Evolutionary conservation across 495 filamentous ascomycete genomes (phyloP), one percentile per base, ranked within the genome.

Genomic region (Lasiosphaeriaceae sp.): DNA sequence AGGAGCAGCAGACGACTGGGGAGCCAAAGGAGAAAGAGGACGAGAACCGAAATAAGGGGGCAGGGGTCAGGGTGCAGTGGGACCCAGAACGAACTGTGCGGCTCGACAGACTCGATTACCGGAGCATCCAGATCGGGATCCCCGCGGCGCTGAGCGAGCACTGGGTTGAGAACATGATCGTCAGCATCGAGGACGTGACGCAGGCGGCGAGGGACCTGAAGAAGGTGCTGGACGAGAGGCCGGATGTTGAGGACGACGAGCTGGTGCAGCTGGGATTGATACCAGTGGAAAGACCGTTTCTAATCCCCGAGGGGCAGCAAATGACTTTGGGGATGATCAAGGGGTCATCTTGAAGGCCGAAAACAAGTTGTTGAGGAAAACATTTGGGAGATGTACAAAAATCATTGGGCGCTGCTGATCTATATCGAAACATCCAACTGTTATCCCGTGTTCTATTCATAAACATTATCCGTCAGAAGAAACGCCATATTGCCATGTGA

Each of bases 101-200:
- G 34, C 31, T 85, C 21, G 73, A 60, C 16, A 68, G 55, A 58
- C 37, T 83, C 54, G 58, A 54, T 23, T 74, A 81, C 64, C 67
- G 83, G 47, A 81, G 80, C 59, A 79, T 87, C 46, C 84, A 87
- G 72, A 78, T 86, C 59, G 84, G 84, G 19, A 73, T 86, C 39
- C 70, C 73, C n/a, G 66, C 62, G 29, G 65, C 61, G 7, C 56
- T 79, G 47, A 67, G 71, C 12, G 65, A 57, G 58, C 58, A 61
- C 55, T 85, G 77, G 76, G 68, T 73, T 21, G 73, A 77, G 55
- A 69, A 80, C 48, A 76, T 78, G 69, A 78, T 85, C 61, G 72
- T 79, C 11, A 60, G 58, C 6, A 83, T 85, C 55, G 73, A 80
- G 50, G 83, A 86, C 74, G 80, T 86, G 3, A 86, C 83, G 21